Base-by-base conservation (phyloP, 257 asterid species). In the Misopates orontium region DNA sequence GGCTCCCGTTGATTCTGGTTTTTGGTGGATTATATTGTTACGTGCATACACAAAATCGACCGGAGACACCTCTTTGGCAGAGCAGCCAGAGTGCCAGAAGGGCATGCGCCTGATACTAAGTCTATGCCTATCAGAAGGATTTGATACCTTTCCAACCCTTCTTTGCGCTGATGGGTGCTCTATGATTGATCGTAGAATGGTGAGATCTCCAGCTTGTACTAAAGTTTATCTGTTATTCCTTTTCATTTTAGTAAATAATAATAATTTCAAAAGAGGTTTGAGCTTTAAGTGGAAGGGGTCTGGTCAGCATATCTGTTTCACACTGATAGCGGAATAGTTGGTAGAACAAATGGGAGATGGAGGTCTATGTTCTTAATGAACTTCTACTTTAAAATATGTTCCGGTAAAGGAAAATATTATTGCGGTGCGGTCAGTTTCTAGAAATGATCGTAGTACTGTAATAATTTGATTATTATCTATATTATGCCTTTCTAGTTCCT, bases 151-250 rank as follows among this genome's bases (percentile, higher is more conserved):
- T 54, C 94, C 94, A 4, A 86, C 95, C n/a, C 95, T 86, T 74
- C 95, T 86, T 56, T 86, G 90, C 67, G 95, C 90, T 40, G 95
- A 86, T 59, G 95, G 95, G 44, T 84, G 95, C 72, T 67, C 81
- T 60, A 86, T 86, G 95, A 86, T 86, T 74, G 95, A 86, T 76
- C 90, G 95, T 28, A 79, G 95, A 75, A 86, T 86, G 95, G 95
- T 84, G 73, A 75, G 86, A 70, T 71, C 28, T 61, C 57, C 41
- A 39, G 14, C 70, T 48, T 67, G 20, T 47, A 24, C 20, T 49
- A 58, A 60, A 22, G 54, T 42, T 20, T 14, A 13, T 40, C 23
- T 31, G 47, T 16, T 18, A 14, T 9, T 28, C 1, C 41, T 59
- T 39, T 47, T 56, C 16, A 10, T 13, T 22, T 10, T n/a, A 36